These are phyloP conservation scores for Flaveria brownii DNA, from an alignment of 129 eudicot species.

Conservation along the genomic window DNA sequence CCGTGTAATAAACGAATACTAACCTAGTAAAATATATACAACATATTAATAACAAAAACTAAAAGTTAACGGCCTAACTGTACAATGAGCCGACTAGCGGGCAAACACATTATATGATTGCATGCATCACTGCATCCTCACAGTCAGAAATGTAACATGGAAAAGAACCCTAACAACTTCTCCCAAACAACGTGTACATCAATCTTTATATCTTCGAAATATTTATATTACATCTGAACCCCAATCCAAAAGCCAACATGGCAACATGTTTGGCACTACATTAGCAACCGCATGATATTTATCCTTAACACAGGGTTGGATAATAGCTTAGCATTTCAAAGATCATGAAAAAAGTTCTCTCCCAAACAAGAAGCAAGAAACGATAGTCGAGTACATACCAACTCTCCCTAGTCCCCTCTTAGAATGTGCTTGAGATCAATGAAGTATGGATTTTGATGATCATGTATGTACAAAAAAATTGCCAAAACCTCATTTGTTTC, in stretches of 20 bases:
- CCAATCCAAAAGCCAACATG: neutral
- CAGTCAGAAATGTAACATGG: neutral
- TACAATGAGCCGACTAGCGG: too few relatives aligned
- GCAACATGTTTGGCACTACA: neutral
- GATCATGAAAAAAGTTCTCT: neutral
- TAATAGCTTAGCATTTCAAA: neutral
- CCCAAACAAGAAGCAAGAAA: neutral
- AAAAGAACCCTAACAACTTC: neutral
- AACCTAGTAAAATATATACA: too few relatives aligned
- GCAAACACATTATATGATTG: too few relatives aligned
- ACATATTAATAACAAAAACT: too few relatives aligned
- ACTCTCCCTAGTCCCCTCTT: neutral
- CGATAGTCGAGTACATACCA: neutral
- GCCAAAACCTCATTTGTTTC: neutral
- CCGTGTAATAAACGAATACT: too few relatives aligned
- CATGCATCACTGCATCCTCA: too few relatives aligned
- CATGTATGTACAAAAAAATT: neutral
- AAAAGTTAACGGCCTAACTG: too few relatives aligned
- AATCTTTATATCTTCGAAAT: too few relatives aligned
- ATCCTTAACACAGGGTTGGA: neutral
- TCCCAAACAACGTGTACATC: neutral
- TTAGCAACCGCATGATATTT: neutral
- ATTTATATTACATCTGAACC: too few relatives aligned
- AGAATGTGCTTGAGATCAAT: neutral
- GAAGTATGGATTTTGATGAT: neutral